Conservation (phyloP, 2,329 filamentous ascomycete species). For the Dactylellina haptotyla region DNA sequence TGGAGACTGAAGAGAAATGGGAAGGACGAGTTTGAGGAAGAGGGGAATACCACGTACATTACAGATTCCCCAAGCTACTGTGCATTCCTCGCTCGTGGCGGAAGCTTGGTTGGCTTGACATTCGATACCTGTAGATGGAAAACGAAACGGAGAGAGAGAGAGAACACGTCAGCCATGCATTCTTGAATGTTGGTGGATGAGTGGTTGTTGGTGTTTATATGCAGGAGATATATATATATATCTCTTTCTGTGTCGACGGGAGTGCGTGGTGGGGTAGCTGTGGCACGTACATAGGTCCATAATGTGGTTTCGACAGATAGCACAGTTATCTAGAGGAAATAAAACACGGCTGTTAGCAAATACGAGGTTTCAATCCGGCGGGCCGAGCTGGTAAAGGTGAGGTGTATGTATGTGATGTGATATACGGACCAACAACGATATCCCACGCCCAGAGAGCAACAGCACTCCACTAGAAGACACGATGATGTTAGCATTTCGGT, state of each 20-base stretch:
- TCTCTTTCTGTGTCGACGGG: too few species aligned
- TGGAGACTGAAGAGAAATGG: not conserved
- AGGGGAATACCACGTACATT: conserved; percentile 78
- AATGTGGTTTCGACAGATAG: conserved; percentile 98
- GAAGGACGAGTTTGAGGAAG: too few species aligned
- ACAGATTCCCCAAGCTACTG: conserved; percentile 98
- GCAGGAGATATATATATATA: conserved; percentile 24
- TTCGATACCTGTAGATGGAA: conserved; percentile 77
- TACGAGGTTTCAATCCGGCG: not conserved
- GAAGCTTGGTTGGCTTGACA: conserved; percentile 99
- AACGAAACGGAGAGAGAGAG: too few species aligned
- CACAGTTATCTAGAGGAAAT: conserved; percentile 79
- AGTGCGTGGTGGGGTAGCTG: conserved; percentile 11
- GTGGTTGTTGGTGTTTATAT: conserved; percentile 51
- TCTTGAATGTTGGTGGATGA: conserved; percentile 17
- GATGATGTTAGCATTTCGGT: conserved; percentile 30
- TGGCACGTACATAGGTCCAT: conserved; percentile 88
- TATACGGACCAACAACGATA: conserved; percentile 75
- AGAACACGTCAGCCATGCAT: conserved; percentile 53
- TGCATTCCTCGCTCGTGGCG: conserved; percentile 96
- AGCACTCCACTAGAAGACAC: conserved; percentile 83
- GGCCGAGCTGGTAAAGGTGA: not conserved
- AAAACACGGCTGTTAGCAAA: conserved; percentile 11
- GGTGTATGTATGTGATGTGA: not conserved
- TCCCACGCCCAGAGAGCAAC: conserved; percentile 99